Base-by-base conservation (phyloP, 2,329 filamentous ascomycete species). In the Aspergillus neotritici region DNA sequence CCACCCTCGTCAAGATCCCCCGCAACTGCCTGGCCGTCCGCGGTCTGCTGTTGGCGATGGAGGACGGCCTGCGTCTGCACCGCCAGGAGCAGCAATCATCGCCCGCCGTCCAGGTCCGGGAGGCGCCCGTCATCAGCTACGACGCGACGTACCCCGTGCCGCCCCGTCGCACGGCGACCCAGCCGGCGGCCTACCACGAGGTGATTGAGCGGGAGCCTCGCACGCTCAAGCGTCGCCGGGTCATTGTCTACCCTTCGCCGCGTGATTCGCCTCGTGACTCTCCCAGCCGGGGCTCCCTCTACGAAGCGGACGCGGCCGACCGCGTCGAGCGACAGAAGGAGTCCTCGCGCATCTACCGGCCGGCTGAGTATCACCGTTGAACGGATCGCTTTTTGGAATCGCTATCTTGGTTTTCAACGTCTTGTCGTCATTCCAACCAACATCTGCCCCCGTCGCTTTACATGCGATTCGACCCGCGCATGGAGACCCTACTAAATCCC, bases 1-100 rank as follows among this genome's bases (percentile, higher is more conserved):
- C 57, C 1, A 65, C 64, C 3, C 58, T 70, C 15, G 60, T 75
- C 45, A 65, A 68, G 48, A 65, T 74, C 25, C 71, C 71, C 5
- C 51, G 55, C 6, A 56, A 61, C 32, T 67, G 56, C 46, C 48
- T 50, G 5, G 59, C 61, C 5, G 61, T 68, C 34, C 60, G 60
- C 12, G 58, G 55, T 13, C 57, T 75, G 12, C 57, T 74, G 8
- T 61, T 63, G 6, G 70, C 71, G 2, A 55, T 73, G 16, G 69
- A 71, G 41, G 57, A 63, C 10, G 71, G 71, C 5, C 50, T 73
- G 37, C 53, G 47, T 13, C 50, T 65, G 14, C 56, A 44, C 42
- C 48, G 39, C 29, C 53, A 50, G 34, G 43, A 49, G 15, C 33
- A 44, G 13, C 37, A 25, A 8, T 25, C 5, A 8, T 25, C 5